These are phyloP conservation scores for Clarireedia sp. DNA, from an alignment of 2,329 filamentous ascomycete species.

Conservation along the genomic window DNA sequence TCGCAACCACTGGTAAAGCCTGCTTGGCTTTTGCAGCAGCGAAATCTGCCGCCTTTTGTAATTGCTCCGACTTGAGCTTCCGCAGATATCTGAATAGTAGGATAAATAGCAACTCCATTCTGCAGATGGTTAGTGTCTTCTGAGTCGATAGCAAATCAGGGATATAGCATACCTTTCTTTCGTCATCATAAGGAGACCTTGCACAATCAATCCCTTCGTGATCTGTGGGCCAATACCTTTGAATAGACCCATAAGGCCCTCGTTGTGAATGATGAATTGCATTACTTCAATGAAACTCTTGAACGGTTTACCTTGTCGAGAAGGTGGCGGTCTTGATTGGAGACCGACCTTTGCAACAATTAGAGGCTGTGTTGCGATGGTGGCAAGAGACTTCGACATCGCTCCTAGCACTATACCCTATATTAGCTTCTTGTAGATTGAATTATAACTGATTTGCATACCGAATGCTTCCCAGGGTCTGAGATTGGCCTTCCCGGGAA, in stretches of 20 bases:
- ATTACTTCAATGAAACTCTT: slow-evolving; percentile 92
- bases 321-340: slow-evolving; percentile 83
- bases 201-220: slow-evolving; percentile 83
- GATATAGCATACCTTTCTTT: slow-evolving; percentile 68
- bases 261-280: slow-evolving; percentile 83
- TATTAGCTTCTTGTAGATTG: neutral
- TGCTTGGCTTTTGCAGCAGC: slow-evolving; percentile 52
- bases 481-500: slow-evolving; percentile 66
- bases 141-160: neutral
- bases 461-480: slow-evolving; percentile 84
- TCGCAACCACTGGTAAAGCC: slow-evolving; percentile 23
- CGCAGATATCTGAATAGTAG: slow-evolving; percentile 76
- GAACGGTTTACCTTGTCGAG: slow-evolving; percentile 82
- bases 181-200: slow-evolving; percentile 97
- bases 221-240: slow-evolving; percentile 96
- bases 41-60: slow-evolving; percentile 57
- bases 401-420: slow-evolving; percentile 67
- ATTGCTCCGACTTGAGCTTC: slow-evolving; percentile 59
- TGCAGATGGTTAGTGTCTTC: slow-evolving; percentile 29
- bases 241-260: slow-evolving; percentile 78
- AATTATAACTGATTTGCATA: slow-evolving; percentile 42
- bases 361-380: slow-evolving; percentile 84
- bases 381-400: slow-evolving; percentile 86
- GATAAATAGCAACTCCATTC: slow-evolving; percentile 82
- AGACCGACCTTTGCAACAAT: slow-evolving; percentile 97